Evolutionary conservation across 164 flowering plant species (phyloP), one percentile per base, ranked within the genome.

Genomic region (Piper longum): DNA sequence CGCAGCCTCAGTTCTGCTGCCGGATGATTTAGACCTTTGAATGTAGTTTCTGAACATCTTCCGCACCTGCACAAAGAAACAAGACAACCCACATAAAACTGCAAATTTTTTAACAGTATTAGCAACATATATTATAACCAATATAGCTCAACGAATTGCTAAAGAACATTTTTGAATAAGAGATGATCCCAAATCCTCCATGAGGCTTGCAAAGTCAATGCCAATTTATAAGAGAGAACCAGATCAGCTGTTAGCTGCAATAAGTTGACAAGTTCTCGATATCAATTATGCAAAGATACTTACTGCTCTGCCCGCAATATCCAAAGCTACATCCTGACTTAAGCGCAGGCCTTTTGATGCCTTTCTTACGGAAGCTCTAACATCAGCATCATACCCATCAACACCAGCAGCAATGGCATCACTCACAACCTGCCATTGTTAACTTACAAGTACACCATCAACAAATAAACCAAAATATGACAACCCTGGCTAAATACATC

Each of bases 341-440:
- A 95, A 78, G 60, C 99, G 89, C 67, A 95, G 75, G 58, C 96
- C 96, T 78, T 81, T 85, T 26, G 91, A 95, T 66, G 99, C 96
- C 72, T 87, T 95, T 70, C 81, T 82, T 52, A 91, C 96, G 43
- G 85, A 64, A 48, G 83, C 79, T 71, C 69, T 79, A 26, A 75
- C 71, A 66, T 82, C 91, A 44, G 74, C 81, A 78, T 89, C 92
- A 82, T 83, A 91, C 51, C 96, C 96, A 72, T 86, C 92, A 66
- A 81, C 83, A 63, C 99, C 99, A 5, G 86, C 67, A 57, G 86
- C 77, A 76, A 95, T 72, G 54, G 95, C 98, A 43, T 85, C 96
- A 70, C 72, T 83, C 64, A 95, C 96, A 75, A 81, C 87, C 98
- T 95, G 82, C 43, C 63, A 65, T 43, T 26, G 59, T 12, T 13